Conservation (phyloP, 177 flowering plant genomes). For the Telopea speciosissima region DNA sequence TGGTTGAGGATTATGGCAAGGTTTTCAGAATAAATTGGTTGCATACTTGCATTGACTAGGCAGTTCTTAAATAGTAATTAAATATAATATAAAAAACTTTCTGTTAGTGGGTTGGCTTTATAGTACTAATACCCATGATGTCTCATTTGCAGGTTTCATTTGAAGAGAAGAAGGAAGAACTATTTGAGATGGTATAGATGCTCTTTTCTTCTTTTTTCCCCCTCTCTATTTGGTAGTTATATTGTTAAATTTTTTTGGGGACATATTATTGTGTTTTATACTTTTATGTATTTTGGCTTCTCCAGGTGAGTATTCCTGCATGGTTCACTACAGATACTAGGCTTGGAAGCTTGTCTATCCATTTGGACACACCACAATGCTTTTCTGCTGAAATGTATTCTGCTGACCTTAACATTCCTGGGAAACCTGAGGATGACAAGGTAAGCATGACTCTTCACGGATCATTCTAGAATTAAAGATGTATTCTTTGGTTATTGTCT, state of each 20-base stretch:
- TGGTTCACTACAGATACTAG: slow-evolving; percentile 94
- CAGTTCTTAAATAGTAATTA: too few species aligned
- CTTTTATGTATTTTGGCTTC: slow-evolving; percentile 4
- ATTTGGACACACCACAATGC: slow-evolving; percentile 98
- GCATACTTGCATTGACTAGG: background rate
- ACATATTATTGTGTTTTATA: background rate
- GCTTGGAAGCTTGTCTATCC: slow-evolving; percentile 91
- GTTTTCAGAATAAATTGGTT: slow-evolving; percentile 24
- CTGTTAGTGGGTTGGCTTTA: background rate
- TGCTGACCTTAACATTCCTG: slow-evolving; percentile 71
- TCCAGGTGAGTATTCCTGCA: slow-evolving; percentile 96
- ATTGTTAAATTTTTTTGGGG: background rate
- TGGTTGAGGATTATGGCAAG: slow-evolving; percentile 91
- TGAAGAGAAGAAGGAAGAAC: slow-evolving; percentile 86
- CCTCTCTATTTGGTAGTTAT: too few species aligned
- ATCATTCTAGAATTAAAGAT: background rate
- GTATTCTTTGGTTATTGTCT: background rate
- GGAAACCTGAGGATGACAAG: slow-evolving; percentile 95
- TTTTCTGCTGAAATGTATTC: slow-evolving; percentile 99
- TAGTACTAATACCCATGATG: background rate
- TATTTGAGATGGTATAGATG: slow-evolving; percentile 87
- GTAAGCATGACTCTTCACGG: slow-evolving; percentile 25
- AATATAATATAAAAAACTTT: background rate
- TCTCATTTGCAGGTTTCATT: slow-evolving; percentile 59
- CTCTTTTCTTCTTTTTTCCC: background rate